Percentiles rank a stretch among this genome's conserved stretches.
Conservation (phyloP, 1,284 basidiomycete genomes). For the Testicularia cyperi region DNA sequence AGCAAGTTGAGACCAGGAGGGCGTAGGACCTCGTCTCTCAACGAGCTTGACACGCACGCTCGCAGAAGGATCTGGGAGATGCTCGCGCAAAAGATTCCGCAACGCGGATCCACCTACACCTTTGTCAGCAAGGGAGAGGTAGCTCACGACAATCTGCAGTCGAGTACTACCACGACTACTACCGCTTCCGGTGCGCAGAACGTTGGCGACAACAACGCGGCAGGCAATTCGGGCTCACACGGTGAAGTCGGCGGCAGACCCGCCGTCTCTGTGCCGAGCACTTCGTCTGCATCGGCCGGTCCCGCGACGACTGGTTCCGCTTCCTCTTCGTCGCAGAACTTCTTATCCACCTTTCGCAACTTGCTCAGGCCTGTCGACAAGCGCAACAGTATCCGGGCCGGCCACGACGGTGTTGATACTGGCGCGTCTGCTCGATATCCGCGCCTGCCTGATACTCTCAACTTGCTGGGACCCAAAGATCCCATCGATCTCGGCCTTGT, state of each 20-base stretch:
- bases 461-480: slow-evolving; percentile 19
- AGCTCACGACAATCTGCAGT: slow-evolving; percentile 12
- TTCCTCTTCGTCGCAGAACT: slow-evolving; percentile 19
- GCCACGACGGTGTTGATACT: slow-evolving; percentile 15
- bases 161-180: not conserved
- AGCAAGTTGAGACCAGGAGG: slow-evolving; percentile 26
- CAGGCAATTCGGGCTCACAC: no score
- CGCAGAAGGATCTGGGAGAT: slow-evolving; percentile 38
- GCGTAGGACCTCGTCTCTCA: no score
- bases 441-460: slow-evolving; percentile 18
- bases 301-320: no score
- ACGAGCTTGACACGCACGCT: slow-evolving; percentile 29
- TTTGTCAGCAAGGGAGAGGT: slow-evolving; percentile 40
- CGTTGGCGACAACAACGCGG: no score
- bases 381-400: slow-evolving; percentile 10
- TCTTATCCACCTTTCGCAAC: slow-evolving; percentile 29
- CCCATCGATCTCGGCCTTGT: slow-evolving; percentile 30
- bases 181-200: no score
- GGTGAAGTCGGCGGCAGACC: no score
- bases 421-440: slow-evolving; percentile 25
- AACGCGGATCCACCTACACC: slow-evolving; percentile 38
- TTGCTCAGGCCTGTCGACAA: slow-evolving; percentile 32
- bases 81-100: slow-evolving; percentile 32
- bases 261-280: no score
- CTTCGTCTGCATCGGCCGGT: no score